Percentiles rank a stretch among this genome's conserved stretches.
Evolutionary conservation across 2,329 filamentous ascomycete genomes (phyloP).

Genomic region (Trichoderma breve): DNA sequence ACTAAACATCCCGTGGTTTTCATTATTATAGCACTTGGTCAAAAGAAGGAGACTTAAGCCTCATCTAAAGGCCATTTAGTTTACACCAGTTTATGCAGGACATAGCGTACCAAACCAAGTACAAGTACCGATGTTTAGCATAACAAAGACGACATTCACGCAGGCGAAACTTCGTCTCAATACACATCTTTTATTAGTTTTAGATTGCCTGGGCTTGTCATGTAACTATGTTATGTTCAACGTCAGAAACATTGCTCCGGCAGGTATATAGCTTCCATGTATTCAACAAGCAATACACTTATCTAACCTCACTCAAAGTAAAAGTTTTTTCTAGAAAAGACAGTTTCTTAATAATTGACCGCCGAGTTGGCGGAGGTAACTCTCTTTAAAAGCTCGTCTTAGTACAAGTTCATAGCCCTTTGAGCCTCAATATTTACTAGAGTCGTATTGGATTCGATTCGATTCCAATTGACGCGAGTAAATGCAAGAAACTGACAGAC

Average conservation of each 20-base stretch:
- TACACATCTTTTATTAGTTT: neutral
- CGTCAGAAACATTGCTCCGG: neutral
- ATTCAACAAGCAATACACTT: neutral
- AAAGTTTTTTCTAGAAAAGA: neutral
- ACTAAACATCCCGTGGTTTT: no score
- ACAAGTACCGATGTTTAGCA: neutral
- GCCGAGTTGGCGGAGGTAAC: neutral
- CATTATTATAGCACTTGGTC: neutral
- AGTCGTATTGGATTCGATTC: neutral
- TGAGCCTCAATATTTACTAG: neutral
- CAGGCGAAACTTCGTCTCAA: neutral
- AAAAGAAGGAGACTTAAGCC: neutral
- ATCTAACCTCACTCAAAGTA: neutral
- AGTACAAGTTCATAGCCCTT: neutral
- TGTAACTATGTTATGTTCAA: neutral
- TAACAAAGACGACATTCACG: neutral
- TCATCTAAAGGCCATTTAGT: neutral
- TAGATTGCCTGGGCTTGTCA: neutral
- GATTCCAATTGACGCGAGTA: neutral
- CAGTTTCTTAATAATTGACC: neutral
- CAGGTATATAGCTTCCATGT: neutral
- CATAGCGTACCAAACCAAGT: neutral
- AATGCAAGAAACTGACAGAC: neutral
- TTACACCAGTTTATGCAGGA: neutral
- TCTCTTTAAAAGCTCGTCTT: neutral